These are phyloP conservation scores for Lichenothelia convexa DNA, from an alignment of 495 filamentous ascomycete genomes.

Conservation along the genomic window DNA sequence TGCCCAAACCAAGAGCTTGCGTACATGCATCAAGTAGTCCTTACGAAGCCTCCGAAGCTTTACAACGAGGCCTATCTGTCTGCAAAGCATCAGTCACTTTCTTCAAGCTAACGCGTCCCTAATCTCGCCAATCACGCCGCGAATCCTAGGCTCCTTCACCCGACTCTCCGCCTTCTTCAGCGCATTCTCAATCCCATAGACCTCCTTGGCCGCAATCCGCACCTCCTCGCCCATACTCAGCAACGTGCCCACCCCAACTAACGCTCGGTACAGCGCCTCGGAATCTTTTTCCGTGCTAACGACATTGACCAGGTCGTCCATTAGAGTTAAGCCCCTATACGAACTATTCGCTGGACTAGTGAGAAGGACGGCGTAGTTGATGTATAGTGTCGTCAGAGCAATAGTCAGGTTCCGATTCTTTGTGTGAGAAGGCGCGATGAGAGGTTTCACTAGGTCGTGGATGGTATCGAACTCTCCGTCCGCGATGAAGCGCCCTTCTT, in stretches of 20 bases:
- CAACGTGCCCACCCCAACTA: conserved; percentile 72
- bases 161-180: conserved; percentile 25
- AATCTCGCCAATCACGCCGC: conserved; percentile 41
- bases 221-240: conserved; percentile 33
- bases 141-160: conserved; percentile 37
- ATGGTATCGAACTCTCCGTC: conserved; percentile 35
- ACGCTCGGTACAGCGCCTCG: conserved; percentile 64
- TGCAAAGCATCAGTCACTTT: no score
- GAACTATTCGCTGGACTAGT: conserved; percentile 23
- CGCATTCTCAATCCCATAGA: conserved; percentile 27
- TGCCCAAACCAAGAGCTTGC: no score
- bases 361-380: conserved; percentile 56
- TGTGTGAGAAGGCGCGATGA: conserved; percentile 29
- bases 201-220: conserved; percentile 26
- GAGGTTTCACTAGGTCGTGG: conserved; percentile 14
- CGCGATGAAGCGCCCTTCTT: conserved; percentile 46
- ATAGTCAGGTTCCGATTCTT: conserved; percentile 68
- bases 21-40: no score
- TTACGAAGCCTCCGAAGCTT: no score
- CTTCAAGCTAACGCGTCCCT: conserved; percentile 18
- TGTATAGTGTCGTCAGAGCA: conserved; percentile 61
- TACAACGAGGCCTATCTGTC: no score
- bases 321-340: conserved; percentile 38
- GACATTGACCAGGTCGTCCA: conserved; percentile 45
- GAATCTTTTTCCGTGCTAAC: conserved; percentile 48